Evolutionary conservation across 495 filamentous ascomycete genomes (phyloP).

Genomic region (Bombardia bombarda): DNA sequence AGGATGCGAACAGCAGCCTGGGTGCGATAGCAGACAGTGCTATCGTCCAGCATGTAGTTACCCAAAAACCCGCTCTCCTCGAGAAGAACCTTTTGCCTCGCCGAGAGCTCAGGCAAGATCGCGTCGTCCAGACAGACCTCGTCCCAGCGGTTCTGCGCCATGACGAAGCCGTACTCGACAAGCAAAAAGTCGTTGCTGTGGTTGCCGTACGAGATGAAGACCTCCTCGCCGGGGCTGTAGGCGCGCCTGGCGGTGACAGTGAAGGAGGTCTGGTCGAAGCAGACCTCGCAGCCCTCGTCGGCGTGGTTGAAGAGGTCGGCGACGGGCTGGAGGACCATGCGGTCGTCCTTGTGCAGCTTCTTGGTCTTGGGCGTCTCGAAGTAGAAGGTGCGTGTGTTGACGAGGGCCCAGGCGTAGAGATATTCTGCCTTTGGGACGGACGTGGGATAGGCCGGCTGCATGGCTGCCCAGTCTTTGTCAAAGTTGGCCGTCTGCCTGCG

Average conservation of each 20-base stretch:
- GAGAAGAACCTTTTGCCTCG: conserved; percentile 40
- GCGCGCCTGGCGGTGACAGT: conserved; percentile 46
- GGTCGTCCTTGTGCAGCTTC: conserved; percentile 52
- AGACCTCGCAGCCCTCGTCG: conserved; percentile 55
- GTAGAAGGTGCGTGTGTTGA: conserved; percentile 81
- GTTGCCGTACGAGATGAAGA: conserved; percentile 71
- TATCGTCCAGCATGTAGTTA: conserved; percentile 54
- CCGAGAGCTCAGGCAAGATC: conserved; percentile 46
- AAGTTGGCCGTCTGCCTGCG: conserved; percentile 55
- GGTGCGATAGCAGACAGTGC: conserved; percentile 62
- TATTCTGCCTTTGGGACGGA: conserved; percentile 37
- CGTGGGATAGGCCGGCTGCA: conserved; percentile 15
- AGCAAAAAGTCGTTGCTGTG: conserved; percentile 79
- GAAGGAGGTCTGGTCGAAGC: conserved; percentile 51
- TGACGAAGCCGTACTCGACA: conserved; percentile 76
- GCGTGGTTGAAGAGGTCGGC: conserved; percentile 80
- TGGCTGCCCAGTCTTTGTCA: conserved; percentile 49
- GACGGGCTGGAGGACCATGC: conserved; percentile 76
- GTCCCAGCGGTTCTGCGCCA: conserved; percentile 61
- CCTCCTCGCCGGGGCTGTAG: conserved; percentile 60
- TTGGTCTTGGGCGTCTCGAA: conserved; percentile 47
- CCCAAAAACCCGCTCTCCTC: conserved; percentile 56
- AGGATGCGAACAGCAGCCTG: conserved; percentile 56
- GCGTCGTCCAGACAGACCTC: conserved; percentile 60
- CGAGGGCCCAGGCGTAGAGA: conserved; percentile 67